phyloP scores from a whole-genome alignment of 345 rosid species.

The Abelmoschus esculentus region DNA sequence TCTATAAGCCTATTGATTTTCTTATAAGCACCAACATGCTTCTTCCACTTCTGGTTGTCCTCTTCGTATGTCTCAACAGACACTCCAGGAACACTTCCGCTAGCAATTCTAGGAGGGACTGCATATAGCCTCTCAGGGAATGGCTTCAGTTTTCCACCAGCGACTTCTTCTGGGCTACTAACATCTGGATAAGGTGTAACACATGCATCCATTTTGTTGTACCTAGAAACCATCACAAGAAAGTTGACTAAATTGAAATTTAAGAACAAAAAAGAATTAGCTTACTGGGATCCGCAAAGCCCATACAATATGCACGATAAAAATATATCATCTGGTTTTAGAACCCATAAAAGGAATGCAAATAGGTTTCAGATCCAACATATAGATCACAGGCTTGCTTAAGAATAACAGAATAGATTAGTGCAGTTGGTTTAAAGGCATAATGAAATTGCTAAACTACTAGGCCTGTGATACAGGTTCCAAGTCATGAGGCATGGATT shows the following conservation, averaged over 20 bases:
- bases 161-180: slow-evolving; percentile 48
- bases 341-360: too few species aligned
- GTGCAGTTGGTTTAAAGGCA: too few species aligned
- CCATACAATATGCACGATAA: too few species aligned
- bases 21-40: slow-evolving; percentile 80
- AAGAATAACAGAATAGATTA: too few species aligned
- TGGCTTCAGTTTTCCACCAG: slow-evolving; percentile 54
- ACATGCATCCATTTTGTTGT: slow-evolving; percentile 57
- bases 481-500: too few species aligned
- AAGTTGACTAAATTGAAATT: background rate
- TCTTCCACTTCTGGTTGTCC: slow-evolving; percentile 71
- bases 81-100: slow-evolving; percentile 76
- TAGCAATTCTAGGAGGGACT: slow-evolving; percentile 80
- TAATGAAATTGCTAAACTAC: too few species aligned
- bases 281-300: too few species aligned
- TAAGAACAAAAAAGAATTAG: too few species aligned
- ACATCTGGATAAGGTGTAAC: slow-evolving; percentile 49
- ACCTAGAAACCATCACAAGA: slow-evolving; percentile 39
- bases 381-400: too few species aligned
- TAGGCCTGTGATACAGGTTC: too few species aligned
- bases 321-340: too few species aligned
- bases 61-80: slow-evolving; percentile 74
- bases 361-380: too few species aligned
- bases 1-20: slow-evolving; percentile 64
- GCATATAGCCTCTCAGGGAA: slow-evolving; percentile 82